Conservation (phyloP, 495 filamentous ascomycete genomes). For the Xylaria nigripes region DNA sequence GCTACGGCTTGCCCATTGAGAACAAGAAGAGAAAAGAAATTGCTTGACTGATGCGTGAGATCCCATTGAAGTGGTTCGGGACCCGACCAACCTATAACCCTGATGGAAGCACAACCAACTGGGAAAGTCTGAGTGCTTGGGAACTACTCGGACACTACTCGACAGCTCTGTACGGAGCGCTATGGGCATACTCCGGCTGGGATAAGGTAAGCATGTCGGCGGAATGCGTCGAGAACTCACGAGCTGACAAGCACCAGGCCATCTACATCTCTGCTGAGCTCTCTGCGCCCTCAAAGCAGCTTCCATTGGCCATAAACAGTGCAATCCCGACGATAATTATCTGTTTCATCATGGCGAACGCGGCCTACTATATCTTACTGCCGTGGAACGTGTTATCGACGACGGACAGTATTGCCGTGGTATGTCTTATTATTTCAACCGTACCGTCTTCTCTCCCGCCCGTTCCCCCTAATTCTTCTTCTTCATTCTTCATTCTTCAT, state of each 20-base stretch:
- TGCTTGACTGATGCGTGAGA: background rate
- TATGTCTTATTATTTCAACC: slow-evolving; percentile 23
- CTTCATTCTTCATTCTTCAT: too few relatives aligned
- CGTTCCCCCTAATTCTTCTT: background rate
- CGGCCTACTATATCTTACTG: slow-evolving; percentile 48
- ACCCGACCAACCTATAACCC: slow-evolving; percentile 34
- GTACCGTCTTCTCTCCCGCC: background rate
- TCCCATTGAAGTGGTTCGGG: slow-evolving; percentile 35
- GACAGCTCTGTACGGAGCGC: slow-evolving; percentile 45
- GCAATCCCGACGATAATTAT: slow-evolving; percentile 47
- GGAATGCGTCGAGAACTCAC: background rate
- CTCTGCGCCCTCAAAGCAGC: slow-evolving; percentile 38
- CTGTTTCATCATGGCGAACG: slow-evolving; percentile 46
- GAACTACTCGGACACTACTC: slow-evolving; percentile 45
- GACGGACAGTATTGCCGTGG: slow-evolving; percentile 49
- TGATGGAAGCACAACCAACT: slow-evolving; percentile 43
- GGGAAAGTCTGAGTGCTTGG: slow-evolving; percentile 38
- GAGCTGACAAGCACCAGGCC: slow-evolving; percentile 27
- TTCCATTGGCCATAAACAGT: slow-evolving; percentile 48
- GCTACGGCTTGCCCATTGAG: background rate
- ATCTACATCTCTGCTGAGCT: slow-evolving; percentile 50
- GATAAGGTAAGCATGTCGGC: slow-evolving; percentile 41
- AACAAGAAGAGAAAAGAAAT: background rate
- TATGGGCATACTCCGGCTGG: slow-evolving; percentile 55
- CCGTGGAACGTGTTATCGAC: slow-evolving; percentile 46